A percentile compares a stretch with the other conserved stretches of the same genome.
Conservation (phyloP, 2,329 filamentous ascomycete genomes). For the Aaosphaeria pasadenensis region DNA sequence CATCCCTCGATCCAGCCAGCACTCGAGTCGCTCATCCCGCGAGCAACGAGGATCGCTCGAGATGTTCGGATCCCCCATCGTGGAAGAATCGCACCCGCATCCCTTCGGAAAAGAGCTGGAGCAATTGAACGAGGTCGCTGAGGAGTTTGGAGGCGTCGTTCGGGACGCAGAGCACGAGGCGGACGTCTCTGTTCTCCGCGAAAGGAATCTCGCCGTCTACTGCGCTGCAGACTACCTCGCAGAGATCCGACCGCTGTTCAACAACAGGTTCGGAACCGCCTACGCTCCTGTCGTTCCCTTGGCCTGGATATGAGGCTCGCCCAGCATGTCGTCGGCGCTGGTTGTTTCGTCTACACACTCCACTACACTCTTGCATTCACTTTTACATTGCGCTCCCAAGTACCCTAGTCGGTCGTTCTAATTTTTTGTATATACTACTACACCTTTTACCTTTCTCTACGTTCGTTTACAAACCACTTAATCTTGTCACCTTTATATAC, state of each 20-base stretch:
- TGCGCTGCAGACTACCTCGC: constrained; percentile 77
- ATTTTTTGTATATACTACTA: not conserved
- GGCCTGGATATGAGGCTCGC: constrained; percentile 32
- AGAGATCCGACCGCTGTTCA: constrained; percentile 68
- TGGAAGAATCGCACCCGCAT: constrained; percentile 50
- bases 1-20: constrained; percentile 35
- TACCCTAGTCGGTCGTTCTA: not conserved
- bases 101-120: constrained; percentile 89
- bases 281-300: constrained; percentile 17
- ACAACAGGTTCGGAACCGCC: constrained; percentile 13
- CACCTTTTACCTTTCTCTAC: too few relatives aligned
- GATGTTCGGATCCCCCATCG: constrained; percentile 36
- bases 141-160: constrained; percentile 69
- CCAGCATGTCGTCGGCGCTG: not conserved
- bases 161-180: constrained; percentile 66
- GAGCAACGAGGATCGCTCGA: constrained; percentile 51
- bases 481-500: too few relatives aligned
- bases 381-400: not conserved
- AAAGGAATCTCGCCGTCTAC: constrained; percentile 70
- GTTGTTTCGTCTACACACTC: constrained; percentile 2
- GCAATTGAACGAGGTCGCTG: constrained; percentile 87
- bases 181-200: constrained; percentile 67
- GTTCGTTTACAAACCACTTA: too few relatives aligned
- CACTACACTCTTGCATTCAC: not conserved
- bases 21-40: constrained; percentile 54